phyloP scores from a whole-genome alignment of 2,329 filamentous ascomycete genomes.

The Botryosphaeria dothidea region DNA sequence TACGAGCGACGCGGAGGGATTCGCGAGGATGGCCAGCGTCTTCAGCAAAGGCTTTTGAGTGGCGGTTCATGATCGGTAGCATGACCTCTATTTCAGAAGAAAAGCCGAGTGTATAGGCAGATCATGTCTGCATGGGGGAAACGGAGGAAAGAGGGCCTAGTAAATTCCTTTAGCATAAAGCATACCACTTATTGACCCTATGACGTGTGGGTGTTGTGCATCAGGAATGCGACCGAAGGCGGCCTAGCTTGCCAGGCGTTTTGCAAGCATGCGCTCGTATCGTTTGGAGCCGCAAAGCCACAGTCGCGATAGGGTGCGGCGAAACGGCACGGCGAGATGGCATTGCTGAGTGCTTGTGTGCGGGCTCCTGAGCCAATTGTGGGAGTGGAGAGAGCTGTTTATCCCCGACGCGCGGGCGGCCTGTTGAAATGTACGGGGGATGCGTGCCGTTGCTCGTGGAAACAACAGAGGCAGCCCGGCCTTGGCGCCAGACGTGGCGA shows the following conservation, averaged over 20 bases:
- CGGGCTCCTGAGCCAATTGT: neutral
- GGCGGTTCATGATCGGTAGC: neutral
- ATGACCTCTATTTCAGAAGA: neutral
- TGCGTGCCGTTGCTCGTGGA: constrained; percentile 14
- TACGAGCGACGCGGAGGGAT: neutral
- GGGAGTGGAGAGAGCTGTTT: neutral
- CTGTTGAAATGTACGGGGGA: neutral
- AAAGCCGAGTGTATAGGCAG: neutral
- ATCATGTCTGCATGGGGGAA: neutral
- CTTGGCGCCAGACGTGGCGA: constrained; percentile 12
- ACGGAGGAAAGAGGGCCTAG: neutral
- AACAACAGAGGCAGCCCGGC: neutral
- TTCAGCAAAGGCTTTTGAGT: neutral
- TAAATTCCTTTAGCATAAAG: constrained; percentile 11
- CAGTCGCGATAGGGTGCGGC: constrained; percentile 8
- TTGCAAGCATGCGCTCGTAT: neutral
- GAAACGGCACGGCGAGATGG: neutral
- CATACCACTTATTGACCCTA: neutral
- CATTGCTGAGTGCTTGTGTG: neutral
- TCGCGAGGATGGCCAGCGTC: neutral
- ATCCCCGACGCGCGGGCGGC: constrained; percentile 8
- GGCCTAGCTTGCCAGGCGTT: neutral
- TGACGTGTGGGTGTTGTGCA: constrained; percentile 1
- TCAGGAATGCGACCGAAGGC: constrained; percentile 7
- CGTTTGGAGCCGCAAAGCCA: constrained; percentile 7